Conservation (phyloP, 2,329 filamentous ascomycete genomes). For the Pestalotiopsis sp. region DNA sequence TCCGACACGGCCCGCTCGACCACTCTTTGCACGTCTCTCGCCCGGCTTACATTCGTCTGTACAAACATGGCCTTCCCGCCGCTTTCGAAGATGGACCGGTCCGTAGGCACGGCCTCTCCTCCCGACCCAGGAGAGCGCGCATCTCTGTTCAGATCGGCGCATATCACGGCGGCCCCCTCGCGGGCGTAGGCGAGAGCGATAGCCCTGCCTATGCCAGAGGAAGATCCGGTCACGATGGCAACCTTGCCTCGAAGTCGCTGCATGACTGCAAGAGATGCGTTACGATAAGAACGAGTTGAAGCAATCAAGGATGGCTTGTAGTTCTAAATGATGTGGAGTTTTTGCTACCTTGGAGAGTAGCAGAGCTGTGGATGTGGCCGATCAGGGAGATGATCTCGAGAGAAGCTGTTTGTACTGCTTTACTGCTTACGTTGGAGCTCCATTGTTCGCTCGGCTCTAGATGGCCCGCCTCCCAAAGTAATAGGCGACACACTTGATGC, state of each 20-base stretch:
- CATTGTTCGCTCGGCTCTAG: too few relatives aligned
- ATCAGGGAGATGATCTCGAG: too few relatives aligned
- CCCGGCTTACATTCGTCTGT: background rate
- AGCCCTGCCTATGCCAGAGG: conserved; percentile 47
- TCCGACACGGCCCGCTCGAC: background rate
- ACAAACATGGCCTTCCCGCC: background rate
- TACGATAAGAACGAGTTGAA: too few relatives aligned
- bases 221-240: conserved; percentile 47
- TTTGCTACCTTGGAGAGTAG: too few relatives aligned
- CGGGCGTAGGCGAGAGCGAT: conserved; percentile 44
- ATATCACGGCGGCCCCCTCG: conserved; percentile 45
- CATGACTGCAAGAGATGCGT: background rate
- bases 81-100: background rate
- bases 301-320: too few relatives aligned
- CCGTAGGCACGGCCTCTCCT: background rate
- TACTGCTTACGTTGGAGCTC: too few relatives aligned
- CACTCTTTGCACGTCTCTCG: background rate
- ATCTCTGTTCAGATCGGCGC: conserved; percentile 38
- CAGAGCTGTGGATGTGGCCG: too few relatives aligned
- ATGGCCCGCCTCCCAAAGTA: too few relatives aligned
- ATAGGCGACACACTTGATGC: too few relatives aligned
- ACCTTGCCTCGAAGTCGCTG: conserved; percentile 35
- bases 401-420: too few relatives aligned
- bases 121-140: conserved; percentile 21
- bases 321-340: too few relatives aligned